phyloP scores from a whole-genome alignment of 352 stramenopile species.

The Globisporangium carolinianum region DNA sequence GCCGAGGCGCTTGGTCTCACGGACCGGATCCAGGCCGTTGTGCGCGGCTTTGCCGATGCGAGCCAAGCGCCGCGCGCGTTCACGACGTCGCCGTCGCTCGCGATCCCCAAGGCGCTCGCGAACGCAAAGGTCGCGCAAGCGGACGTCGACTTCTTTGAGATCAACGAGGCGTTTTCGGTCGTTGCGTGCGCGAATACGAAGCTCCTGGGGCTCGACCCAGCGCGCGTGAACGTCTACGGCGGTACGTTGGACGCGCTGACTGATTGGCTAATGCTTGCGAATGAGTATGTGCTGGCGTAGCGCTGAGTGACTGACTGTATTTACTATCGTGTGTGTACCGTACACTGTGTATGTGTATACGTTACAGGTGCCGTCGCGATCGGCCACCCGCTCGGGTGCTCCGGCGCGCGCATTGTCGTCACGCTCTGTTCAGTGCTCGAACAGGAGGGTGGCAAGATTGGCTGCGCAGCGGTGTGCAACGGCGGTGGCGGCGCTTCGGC shows the following conservation, averaged over 20 bases:
- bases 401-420: conserved; percentile 86
- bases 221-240: conserved; percentile 93
- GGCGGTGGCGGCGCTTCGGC: conserved; percentile 93
- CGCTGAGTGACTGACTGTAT: too few relatives aligned
- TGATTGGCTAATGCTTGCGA: too few relatives aligned
- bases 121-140: conserved; percentile 68
- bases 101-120: conserved; percentile 82
- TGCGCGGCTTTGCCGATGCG: conserved; percentile 64
- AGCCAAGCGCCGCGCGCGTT: conserved; percentile 87
- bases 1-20: conserved; percentile 54
- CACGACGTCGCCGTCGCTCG: conserved; percentile 89
- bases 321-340: too few relatives aligned
- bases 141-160: conserved; percentile 95
- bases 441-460: conserved; percentile 85
- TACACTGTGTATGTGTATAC: too few relatives aligned
- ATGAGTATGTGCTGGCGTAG: too few relatives aligned
- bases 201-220: conserved; percentile 82
- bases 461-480: conserved; percentile 95
- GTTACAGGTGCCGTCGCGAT: conserved; percentile 40
- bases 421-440: conserved; percentile 90
- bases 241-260: conserved; percentile 20
- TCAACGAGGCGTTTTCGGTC: conserved; percentile 98
- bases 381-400: conserved; percentile 64
- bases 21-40: conserved; percentile 47
- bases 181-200: conserved; percentile 92